Evolutionary conservation across 2,329 filamentous ascomycete genomes (phyloP).

Genomic region (Ceratocystiopsis minuta): DNA sequence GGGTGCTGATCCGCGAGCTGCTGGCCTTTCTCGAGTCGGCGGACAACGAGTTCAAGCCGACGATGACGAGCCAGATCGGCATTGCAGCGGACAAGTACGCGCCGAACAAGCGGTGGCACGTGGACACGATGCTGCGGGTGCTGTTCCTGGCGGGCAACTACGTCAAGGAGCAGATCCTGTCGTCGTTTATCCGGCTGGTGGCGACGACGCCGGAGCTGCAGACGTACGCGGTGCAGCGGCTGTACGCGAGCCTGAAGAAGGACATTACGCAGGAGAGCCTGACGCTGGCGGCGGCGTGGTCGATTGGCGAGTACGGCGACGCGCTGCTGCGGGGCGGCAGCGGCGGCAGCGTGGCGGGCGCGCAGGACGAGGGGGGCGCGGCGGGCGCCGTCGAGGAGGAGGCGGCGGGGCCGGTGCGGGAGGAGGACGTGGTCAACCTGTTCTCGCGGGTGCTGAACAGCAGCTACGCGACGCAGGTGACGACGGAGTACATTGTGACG

Average conservation of each 20-base stretch:
- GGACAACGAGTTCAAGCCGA: conserved; percentile 95
- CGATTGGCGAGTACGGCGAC: conserved; percentile 93
- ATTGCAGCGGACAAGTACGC: conserved; percentile 92
- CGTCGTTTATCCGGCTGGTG: conserved; percentile 88
- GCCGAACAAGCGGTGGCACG: conserved; percentile 95
- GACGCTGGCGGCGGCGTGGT: conserved; percentile 87
- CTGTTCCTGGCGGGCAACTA: conserved; percentile 88
- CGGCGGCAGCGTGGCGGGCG: conserved; percentile 25
- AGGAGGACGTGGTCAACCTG: conserved; percentile 83
- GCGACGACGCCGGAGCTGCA: conserved; percentile 89
- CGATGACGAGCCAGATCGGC: conserved; percentile 96
- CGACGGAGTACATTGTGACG: conserved; percentile 91
- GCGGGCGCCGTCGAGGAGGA: conserved; percentile 58
- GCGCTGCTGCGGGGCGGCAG: conserved; percentile 73
- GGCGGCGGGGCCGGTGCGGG: conserved; percentile 59
- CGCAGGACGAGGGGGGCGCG: too few species aligned
- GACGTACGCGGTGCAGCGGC: conserved; percentile 89
- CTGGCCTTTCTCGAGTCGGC: conserved; percentile 92
- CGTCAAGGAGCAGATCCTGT: conserved; percentile 93
- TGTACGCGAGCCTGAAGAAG: conserved; percentile 79
- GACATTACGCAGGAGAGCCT: conserved; percentile 96
- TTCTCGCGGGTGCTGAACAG: conserved; percentile 85
- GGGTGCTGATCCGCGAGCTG: conserved; percentile 80
- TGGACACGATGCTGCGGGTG: conserved; percentile 92
- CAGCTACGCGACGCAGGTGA: conserved; percentile 78